Evolutionary conservation across 441 rosid species (phyloP), one percentile per base, ranked within the genome.

Genomic region (Pelargonium australe): DNA sequence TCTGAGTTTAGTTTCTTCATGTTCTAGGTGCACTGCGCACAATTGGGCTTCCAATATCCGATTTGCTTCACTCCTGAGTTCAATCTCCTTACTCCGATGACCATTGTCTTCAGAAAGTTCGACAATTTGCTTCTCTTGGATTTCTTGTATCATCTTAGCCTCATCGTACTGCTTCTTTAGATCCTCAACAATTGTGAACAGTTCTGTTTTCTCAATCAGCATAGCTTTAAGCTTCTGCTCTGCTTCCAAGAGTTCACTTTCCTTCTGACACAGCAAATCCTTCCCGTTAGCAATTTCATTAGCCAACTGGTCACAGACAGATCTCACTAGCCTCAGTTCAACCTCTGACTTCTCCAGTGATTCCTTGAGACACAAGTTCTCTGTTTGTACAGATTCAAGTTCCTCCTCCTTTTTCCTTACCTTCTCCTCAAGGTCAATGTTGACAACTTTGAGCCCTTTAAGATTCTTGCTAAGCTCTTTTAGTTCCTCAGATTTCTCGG

Each of bases 341-440:
- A 69, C 74, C 66, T 77, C 78, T 43, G 81, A 73, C 67, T 63
- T 80, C 68, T 73, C 73, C 68, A 79, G 63, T 73, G 77, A 78
- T 23, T 77, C 79, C 69, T 77, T 67, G 72, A 82, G 83, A 65
- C 57, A 75, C 40, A 44, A 69, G 62, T 83, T 86, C 65, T 78
- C 78, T 63, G 7, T 68, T 64, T 79, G 81, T 45, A 74, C 69
- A 57, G 80, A 79, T 63, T 76, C 83, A 65, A 87, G 74, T 80
- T 71, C 73, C 62, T 66, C 70, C 76, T 83, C 85, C 84, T 77
- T 74, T 66, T 31, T 69, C 72, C 73, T 78, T 77, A 77, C 68
- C 82, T 84, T 88, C 75, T 83, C 83, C 79, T 76, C 83, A 28
- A 91, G 87, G 63, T 78, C 84, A 77, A 67, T 64, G 75, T 87